Conservation (phyloP, 768 basidiomycete genomes). For the Mycena latifolia region DNA sequence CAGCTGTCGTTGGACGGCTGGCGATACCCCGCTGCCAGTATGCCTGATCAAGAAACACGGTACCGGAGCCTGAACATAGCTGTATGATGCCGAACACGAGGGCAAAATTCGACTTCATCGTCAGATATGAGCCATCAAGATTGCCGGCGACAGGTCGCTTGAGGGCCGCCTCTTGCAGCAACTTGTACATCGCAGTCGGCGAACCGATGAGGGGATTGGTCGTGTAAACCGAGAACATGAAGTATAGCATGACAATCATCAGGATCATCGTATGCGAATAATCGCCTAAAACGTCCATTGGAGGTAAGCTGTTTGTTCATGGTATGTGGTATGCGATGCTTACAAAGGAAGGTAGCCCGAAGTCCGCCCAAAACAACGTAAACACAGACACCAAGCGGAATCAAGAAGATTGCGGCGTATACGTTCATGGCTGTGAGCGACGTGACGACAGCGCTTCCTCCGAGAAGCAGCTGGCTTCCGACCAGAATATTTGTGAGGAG, state of each 20-base stretch:
- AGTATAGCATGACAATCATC: conserved; percentile 35
- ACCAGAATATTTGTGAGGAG: conserved; percentile 65
- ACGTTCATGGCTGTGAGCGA: conserved; percentile 60
- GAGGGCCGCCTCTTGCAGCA: conserved; percentile 58
- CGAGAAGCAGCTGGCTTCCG: conserved; percentile 62
- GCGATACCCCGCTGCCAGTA: conserved; percentile 72
- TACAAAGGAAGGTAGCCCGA: conserved; percentile 59
- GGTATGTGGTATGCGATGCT: conserved; percentile 42
- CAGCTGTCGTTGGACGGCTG: conserved; percentile 62
- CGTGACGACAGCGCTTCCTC: conserved; percentile 60
- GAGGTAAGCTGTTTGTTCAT: no score
- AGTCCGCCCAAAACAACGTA: conserved; percentile 58
- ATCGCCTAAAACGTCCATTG: conserved; percentile 19
- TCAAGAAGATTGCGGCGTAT: conserved; percentile 57
- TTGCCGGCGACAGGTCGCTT: conserved; percentile 64
- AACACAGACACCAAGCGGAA: conserved; percentile 59
- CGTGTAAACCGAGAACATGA: conserved; percentile 48
- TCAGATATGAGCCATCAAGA: conserved; percentile 63
- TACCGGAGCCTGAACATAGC: conserved; percentile 20
- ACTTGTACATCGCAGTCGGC: conserved; percentile 54
- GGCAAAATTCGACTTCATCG: conserved; percentile 65
- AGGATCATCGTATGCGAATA: conserved; percentile 37
- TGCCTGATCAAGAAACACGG: conserved; percentile 42
- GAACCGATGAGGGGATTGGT: conserved; percentile 43
- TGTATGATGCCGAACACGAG: conserved; percentile 50